Conservation (phyloP, 208 protist species). For the Crithidia fasciculata region DNA sequence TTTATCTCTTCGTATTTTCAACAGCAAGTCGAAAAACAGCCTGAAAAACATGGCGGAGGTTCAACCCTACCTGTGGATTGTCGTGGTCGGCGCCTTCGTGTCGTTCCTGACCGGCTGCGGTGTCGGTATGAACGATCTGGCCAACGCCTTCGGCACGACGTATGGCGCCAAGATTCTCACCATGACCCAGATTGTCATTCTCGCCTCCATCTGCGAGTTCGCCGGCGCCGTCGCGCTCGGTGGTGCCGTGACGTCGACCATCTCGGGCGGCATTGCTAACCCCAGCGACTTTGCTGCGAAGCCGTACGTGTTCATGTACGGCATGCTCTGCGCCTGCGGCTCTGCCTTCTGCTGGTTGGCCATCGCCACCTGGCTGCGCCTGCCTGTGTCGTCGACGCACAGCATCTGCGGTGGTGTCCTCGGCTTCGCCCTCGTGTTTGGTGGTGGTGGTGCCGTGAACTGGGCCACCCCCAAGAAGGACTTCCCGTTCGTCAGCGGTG, state of each 20-base stretch:
- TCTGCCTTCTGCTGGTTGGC: conserved; percentile 55
- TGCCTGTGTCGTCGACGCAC: conserved; percentile 67
- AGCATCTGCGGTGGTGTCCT: conserved; percentile 66
- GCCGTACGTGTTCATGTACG: conserved; percentile 80
- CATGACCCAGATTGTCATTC: conserved; percentile 70
- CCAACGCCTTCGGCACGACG: conserved; percentile 87
- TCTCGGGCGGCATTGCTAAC: conserved; percentile 59
- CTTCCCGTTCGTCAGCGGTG: conserved; percentile 61
- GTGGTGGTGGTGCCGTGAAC: conserved; percentile 43
- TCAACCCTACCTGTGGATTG: conserved; percentile 73
- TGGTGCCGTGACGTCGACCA: conserved; percentile 60
- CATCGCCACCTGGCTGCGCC: conserved; percentile 48
- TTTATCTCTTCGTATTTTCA: not conserved
- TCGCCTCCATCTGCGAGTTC: conserved; percentile 80
- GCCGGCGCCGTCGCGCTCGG: conserved; percentile 64
- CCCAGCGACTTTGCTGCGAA: conserved; percentile 38
- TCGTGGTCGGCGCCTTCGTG: conserved; percentile 60
- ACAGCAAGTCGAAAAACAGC: not conserved
- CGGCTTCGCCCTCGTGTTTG: conserved; percentile 71
- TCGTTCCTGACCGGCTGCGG: conserved; percentile 68
- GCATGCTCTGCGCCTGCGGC: conserved; percentile 59
- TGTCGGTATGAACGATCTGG: conserved; percentile 87
- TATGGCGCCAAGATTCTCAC: conserved; percentile 76
- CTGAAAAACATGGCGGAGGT: conserved; percentile 31
- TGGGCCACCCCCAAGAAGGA: conserved; percentile 46